phyloP scores from a whole-genome alignment of 2,329 filamentous ascomycete species.

The Myriosclerotinia scirpicola region DNA sequence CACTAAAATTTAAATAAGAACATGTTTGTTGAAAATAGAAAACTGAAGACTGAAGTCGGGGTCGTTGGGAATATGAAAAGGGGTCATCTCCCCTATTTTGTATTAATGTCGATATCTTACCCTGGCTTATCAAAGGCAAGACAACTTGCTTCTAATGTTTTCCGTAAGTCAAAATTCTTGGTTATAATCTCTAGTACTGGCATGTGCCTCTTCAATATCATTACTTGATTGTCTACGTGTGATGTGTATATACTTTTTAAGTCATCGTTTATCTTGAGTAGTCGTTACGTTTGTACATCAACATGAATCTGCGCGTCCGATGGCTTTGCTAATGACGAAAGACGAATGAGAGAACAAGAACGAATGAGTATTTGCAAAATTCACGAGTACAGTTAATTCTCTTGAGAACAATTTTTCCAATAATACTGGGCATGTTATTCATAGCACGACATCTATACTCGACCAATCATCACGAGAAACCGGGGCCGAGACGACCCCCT shows the following conservation, averaged over 20 bases:
- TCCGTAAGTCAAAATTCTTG: conserved; percentile 5
- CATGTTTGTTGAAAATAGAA: background rate
- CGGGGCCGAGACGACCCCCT: conserved; percentile 4
- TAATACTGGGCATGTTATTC: background rate
- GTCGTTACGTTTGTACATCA: no score
- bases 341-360: background rate
- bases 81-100: background rate
- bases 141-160: conserved; percentile 7
- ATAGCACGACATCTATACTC: conserved; percentile 11
- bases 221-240: background rate
- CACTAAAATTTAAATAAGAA: background rate
- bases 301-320: background rate
- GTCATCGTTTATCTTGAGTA: no score
- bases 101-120: conserved; percentile 3
- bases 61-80: background rate
- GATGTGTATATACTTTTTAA: background rate
- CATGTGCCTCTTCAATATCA: background rate
- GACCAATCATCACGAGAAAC: conserved; percentile 9
- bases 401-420: background rate
- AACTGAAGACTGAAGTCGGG: background rate
- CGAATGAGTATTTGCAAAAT: background rate
- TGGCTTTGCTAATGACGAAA: background rate
- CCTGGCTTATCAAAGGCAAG: background rate
- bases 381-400: conserved; percentile 9
- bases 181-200: background rate